These are phyloP conservation scores for Leccinum colubrinum DNA, from an alignment of 1,284 basidiomycete genomes.

Conservation along the genomic window DNA sequence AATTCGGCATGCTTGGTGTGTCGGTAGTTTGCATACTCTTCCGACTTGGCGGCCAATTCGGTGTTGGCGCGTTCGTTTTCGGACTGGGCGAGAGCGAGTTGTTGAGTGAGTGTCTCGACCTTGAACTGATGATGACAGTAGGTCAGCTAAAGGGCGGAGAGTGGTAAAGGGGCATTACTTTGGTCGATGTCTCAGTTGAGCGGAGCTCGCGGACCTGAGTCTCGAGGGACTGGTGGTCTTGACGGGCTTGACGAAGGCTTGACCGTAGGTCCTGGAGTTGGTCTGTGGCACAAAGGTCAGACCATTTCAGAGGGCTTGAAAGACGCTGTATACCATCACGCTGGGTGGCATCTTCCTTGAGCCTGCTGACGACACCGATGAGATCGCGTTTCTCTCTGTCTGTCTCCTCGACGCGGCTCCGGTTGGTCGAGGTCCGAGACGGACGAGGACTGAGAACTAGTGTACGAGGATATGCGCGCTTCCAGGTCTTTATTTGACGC, in stretches of 20 bases:
- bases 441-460: conserved; percentile 54
- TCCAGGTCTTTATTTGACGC: conserved; percentile 52
- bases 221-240: conserved; percentile 67
- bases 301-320: background rate
- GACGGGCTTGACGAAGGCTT: conserved; percentile 70
- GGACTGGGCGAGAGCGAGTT: conserved; percentile 68
- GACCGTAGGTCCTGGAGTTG: conserved; percentile 66
- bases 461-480: conserved; percentile 50
- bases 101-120: conserved; percentile 75
- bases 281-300: conserved; percentile 40
- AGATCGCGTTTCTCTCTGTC: conserved; percentile 82
- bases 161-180: conserved; percentile 38
- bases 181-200: conserved; percentile 67
- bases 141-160: background rate
- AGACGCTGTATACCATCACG: conserved; percentile 52
- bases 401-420: conserved; percentile 61
- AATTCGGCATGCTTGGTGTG: conserved; percentile 73
- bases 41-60: conserved; percentile 63
- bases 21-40: conserved; percentile 73
- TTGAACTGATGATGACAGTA: conserved; percentile 56
- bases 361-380: conserved; percentile 66
- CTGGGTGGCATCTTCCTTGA: conserved; percentile 68
- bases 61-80: conserved; percentile 65
- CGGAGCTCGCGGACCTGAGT: conserved; percentile 65
- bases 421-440: conserved; percentile 56